Conservation (phyloP, 176 grass and related monocot genomes). For the sorghum (Sorghum bicolor) region DNA sequence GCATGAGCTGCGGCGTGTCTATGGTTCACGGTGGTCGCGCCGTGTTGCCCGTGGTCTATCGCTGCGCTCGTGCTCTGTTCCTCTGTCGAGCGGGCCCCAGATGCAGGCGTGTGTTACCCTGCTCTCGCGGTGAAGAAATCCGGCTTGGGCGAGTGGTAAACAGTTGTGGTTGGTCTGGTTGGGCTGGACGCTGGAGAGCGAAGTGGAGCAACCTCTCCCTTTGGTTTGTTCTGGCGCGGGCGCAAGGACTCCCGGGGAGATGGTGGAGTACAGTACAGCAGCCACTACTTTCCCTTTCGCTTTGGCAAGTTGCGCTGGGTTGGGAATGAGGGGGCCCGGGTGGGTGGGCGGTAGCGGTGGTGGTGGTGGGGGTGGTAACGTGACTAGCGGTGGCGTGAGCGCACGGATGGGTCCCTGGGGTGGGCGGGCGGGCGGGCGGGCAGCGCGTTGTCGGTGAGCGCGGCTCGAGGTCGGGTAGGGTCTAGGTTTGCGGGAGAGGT, state of each 20-base stretch:
- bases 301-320: conserved; percentile 24
- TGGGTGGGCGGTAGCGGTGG: neutral
- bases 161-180: no score
- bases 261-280: conserved; percentile 12
- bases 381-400: conserved; percentile 18
- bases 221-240: neutral
- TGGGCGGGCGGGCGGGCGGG: neutral
- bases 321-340: neutral
- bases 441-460: conserved; percentile 28
- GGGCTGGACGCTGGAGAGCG: neutral
- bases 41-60: neutral
- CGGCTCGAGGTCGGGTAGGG: neutral
- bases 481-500: neutral
- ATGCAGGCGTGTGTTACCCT: neutral
- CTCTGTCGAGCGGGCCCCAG: neutral
- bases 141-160: neutral
- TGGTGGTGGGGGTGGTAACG: conserved; percentile 18
- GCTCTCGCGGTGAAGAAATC: neutral
- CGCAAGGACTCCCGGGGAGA: neutral
- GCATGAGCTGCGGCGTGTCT: neutral
- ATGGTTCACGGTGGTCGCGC: conserved; percentile 36
- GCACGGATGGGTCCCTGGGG: neutral
- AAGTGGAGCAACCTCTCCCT: neutral
- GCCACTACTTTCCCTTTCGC: neutral
- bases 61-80: neutral